Evolutionary conservation across 495 filamentous ascomycete genomes (phyloP).

Genomic region (Penicillium canescens): DNA sequence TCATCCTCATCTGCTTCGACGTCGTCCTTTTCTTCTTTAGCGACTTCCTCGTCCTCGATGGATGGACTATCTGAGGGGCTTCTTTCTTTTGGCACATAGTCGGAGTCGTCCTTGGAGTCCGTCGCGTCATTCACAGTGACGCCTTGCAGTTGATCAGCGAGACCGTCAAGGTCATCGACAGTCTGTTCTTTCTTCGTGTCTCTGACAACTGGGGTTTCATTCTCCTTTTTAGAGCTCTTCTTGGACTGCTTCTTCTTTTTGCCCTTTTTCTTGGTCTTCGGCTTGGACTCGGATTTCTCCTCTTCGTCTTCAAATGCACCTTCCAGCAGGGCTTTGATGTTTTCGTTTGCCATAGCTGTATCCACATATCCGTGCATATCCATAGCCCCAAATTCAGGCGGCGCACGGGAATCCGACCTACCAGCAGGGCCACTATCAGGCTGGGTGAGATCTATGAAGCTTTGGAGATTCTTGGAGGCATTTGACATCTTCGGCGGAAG

Average conservation of each 20-base stretch:
- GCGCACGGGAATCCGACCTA: not conserved
- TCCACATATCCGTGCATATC: conserved; percentile 75
- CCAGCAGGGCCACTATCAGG: conserved; percentile 22
- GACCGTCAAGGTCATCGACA: conserved; percentile 45
- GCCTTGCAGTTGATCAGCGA: conserved; percentile 60
- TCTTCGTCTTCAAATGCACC: conserved; percentile 85
- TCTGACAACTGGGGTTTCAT: conserved; percentile 39
- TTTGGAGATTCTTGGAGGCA: conserved; percentile 38
- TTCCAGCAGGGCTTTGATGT: conserved; percentile 85
- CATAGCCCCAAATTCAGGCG: conserved; percentile 38
- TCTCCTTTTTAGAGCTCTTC: conserved; percentile 23
- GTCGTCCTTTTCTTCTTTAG: conserved; percentile 47
- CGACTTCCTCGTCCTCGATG: conserved; percentile 12
- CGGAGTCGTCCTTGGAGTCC: conserved; percentile 16
- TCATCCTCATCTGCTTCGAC: conserved; percentile 53
- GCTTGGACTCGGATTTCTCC: conserved; percentile 53
- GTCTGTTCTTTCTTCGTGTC: conserved; percentile 19
- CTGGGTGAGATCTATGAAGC: conserved; percentile 47
- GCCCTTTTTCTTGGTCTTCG: conserved; percentile 52
- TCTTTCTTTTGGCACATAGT: conserved; percentile 11
- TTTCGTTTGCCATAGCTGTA: conserved; percentile 71
- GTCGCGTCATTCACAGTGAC: conserved; percentile 51
- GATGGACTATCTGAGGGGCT: not conserved
- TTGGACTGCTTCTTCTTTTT: conserved; percentile 49
- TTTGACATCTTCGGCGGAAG: conserved; percentile 32